A percentile compares a stretch with the other conserved stretches of the same genome.
Evolutionary conservation across 768 basidiomycete species (phyloP).

Genomic region (Jaapia argillacea): DNA sequence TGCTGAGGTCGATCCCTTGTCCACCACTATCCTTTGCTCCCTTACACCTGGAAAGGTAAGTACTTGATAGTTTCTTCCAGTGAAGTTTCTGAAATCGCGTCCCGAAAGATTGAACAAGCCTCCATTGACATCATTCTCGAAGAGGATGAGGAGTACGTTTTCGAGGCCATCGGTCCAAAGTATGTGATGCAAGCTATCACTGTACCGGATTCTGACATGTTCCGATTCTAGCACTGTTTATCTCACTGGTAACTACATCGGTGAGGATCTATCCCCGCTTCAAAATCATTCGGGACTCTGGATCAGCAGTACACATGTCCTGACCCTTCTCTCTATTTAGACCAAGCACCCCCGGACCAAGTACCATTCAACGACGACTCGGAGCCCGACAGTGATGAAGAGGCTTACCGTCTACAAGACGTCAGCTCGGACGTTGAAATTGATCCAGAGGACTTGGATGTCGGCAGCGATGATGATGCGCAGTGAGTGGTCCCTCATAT

Average conservation of each 20-base stretch:
- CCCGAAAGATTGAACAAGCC: slow-evolving; percentile 66
- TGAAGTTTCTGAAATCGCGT: neutral
- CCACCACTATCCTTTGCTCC: slow-evolving; percentile 61
- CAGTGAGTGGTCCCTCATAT: too few relatives aligned
- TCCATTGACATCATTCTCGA: slow-evolving; percentile 62
- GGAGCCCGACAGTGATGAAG: slow-evolving; percentile 39
- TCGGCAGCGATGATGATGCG: slow-evolving; percentile 38
- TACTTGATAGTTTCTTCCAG: slow-evolving; percentile 1
- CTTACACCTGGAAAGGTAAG: slow-evolving; percentile 75
- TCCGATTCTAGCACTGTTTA: slow-evolving; percentile 46
- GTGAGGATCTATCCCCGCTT: slow-evolving; percentile 29
- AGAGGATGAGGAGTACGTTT: slow-evolving; percentile 50
- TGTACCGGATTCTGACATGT: slow-evolving; percentile 9
- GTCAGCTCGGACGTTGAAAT: slow-evolving; percentile 82
- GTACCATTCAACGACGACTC: slow-evolving; percentile 37
- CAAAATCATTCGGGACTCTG: too few relatives aligned
- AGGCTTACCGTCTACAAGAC: slow-evolving; percentile 57
- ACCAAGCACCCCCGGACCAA: slow-evolving; percentile 40
- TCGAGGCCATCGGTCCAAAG: slow-evolving; percentile 80
- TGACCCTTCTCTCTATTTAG: slow-evolving; percentile 29
- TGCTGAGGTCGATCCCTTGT: slow-evolving; percentile 21
- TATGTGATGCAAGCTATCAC: slow-evolving; percentile 21
- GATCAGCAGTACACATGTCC: neutral
- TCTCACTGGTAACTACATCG: slow-evolving; percentile 80
- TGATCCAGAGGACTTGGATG: slow-evolving; percentile 42